Evolutionary conservation across 345 rosid species (phyloP).

Genomic region (Ceriops tagal): DNA sequence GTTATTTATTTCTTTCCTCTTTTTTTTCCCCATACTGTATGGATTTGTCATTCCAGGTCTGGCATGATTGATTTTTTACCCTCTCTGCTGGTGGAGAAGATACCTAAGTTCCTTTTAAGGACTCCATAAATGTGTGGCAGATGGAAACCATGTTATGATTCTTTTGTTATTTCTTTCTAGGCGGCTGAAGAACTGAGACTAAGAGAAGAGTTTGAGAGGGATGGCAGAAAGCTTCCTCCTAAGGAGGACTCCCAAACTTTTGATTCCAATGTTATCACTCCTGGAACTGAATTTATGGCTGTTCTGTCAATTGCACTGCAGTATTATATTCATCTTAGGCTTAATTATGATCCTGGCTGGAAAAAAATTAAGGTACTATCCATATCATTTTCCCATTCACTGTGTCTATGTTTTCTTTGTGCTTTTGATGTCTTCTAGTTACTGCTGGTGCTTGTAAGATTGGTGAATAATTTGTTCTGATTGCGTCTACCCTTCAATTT

Average conservation of each 20-base stretch:
- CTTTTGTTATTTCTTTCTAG: conserved; percentile 30
- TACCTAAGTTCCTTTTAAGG: not conserved
- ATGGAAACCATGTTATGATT: conserved; percentile 1
- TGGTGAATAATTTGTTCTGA: not conserved
- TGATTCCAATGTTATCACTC: conserved; percentile 95
- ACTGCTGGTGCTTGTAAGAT: not conserved
- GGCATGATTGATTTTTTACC: too few species aligned
- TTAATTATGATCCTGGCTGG: conserved; percentile 96
- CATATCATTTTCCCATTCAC: not conserved
- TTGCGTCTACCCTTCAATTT: conserved; percentile 22
- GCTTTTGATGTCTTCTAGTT: not conserved
- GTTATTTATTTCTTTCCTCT: too few species aligned
- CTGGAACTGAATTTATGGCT: conserved; percentile 91
- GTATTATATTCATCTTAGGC: conserved; percentile 72
- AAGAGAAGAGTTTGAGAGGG: conserved; percentile 74
- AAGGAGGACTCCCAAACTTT: conserved; percentile 56
- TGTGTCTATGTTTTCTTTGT: not conserved
- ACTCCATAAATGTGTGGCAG: not conserved
- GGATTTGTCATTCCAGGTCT: too few species aligned
- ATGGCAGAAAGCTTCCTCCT: conserved; percentile 81
- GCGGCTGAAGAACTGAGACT: conserved; percentile 81
- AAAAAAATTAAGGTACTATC: conserved; percentile 68
- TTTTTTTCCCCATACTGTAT: too few species aligned
- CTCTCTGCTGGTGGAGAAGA: too few species aligned
- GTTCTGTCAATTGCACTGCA: conserved; percentile 82